phyloP scores from a whole-genome alignment of 805 yeast genomes.

The Suhomyces prunicola region DNA sequence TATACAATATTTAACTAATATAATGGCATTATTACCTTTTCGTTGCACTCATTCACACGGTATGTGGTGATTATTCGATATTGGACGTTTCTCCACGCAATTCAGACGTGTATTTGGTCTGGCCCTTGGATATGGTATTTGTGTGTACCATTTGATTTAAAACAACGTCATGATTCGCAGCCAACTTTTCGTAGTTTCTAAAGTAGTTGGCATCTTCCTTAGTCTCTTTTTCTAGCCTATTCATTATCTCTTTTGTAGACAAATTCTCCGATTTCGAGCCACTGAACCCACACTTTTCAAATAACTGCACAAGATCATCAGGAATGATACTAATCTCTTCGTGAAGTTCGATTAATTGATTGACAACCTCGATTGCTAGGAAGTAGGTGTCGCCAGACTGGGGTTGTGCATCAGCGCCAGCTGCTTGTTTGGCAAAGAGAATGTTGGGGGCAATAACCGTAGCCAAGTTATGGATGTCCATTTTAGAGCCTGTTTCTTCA shows the following conservation, averaged over 20 bases:
- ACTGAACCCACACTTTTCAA: constrained; percentile 43
- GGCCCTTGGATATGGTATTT: constrained; percentile 31
- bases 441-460: constrained; percentile 95
- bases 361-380: constrained; percentile 86
- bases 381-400: constrained; percentile 69
- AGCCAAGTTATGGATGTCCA: constrained; percentile 94
- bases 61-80: constrained; percentile 3
- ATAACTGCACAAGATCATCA: constrained; percentile 50
- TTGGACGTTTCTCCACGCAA: constrained; percentile 29
- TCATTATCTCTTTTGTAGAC: constrained; percentile 36
- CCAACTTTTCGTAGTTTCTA: constrained; percentile 10
- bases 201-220: constrained; percentile 34
- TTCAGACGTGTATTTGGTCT: constrained; percentile 25
- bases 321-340: constrained; percentile 81
- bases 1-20: neutral
- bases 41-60: neutral
- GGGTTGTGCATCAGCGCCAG: constrained; percentile 18
- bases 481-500: constrained; percentile 81
- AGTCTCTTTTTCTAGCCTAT: constrained; percentile 26
- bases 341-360: constrained; percentile 75
- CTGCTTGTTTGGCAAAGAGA: constrained; percentile 53
- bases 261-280: constrained; percentile 14
- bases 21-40: neutral
- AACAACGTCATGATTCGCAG: constrained; percentile 7
- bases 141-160: constrained; percentile 26